phyloP scores from a whole-genome alignment of 179 eudicot genomes.

The Camellia oleifera region DNA sequence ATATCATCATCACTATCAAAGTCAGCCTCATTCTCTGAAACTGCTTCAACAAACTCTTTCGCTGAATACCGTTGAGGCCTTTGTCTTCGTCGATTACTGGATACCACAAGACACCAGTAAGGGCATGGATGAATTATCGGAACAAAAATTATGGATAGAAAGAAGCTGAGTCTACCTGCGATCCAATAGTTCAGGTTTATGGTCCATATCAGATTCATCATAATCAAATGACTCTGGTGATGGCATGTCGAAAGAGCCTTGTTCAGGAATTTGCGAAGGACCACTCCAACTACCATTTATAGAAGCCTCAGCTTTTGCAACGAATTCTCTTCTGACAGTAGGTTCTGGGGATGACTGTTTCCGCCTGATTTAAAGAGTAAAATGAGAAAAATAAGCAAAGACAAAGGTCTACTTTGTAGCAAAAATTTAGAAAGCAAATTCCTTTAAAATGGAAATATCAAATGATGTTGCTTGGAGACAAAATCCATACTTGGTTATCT shows the following conservation, averaged over 20 bases:
- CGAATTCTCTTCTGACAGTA: conserved; percentile 42
- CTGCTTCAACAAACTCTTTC: conserved; percentile 62
- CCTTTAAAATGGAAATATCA: conserved; percentile 2
- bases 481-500: conserved; percentile 72
- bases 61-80: conserved; percentile 78
- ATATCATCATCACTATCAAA: conserved; percentile 84
- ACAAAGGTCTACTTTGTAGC: conserved; percentile 3
- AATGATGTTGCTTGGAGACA: neutral
- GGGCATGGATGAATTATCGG: neutral
- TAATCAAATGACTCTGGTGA: conserved; percentile 60
- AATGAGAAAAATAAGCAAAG: conserved; percentile 4
- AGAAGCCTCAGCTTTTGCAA: conserved; percentile 39
- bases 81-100: conserved; percentile 70
- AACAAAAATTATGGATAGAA: conserved; percentile 5
- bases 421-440: conserved; percentile 7
- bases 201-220: conserved; percentile 60
- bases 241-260: conserved; percentile 42
- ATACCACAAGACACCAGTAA: conserved; percentile 19
- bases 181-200: conserved; percentile 45
- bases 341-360: conserved; percentile 69
- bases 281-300: conserved; percentile 61
- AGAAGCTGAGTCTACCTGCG: conserved; percentile 44
- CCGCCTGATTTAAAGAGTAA: conserved; percentile 36
- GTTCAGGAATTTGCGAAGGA: conserved; percentile 41
- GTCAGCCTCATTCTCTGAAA: conserved; percentile 65